Percentiles rank a stretch among this genome's conserved stretches.
These are phyloP conservation scores for Prosopis cineraria DNA, from an alignment of 306 rosid species.

Conservation along the genomic window DNA sequence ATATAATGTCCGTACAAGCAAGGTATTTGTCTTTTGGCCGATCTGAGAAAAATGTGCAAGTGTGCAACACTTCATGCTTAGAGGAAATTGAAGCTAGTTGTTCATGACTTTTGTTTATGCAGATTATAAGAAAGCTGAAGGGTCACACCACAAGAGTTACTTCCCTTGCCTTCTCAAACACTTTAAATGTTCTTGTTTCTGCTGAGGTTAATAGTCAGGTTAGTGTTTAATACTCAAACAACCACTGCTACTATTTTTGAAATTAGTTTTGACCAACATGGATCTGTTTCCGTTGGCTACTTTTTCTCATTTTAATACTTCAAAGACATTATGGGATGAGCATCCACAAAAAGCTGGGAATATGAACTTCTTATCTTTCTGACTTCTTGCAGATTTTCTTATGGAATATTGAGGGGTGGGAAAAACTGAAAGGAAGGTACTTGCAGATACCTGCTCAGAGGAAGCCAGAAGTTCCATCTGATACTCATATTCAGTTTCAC, in stretches of 20 bases:
- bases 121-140: constrained; percentile 34
- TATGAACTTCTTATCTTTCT: neutral
- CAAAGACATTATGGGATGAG: neutral
- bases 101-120: constrained; percentile 3
- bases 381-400: constrained; percentile 34
- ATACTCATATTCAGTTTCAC: constrained; percentile 41
- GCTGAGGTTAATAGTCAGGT: constrained; percentile 44
- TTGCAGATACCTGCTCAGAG: constrained; percentile 24
- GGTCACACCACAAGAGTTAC: constrained; percentile 42
- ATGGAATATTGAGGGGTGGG: constrained; percentile 38
- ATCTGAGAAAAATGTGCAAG: constrained; percentile 13
- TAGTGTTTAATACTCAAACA: neutral
- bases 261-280: neutral
- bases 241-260: neutral
- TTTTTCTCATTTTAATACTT: neutral
- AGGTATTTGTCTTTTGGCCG: constrained; percentile 21
- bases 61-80: neutral
- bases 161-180: constrained; percentile 44
- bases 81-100: constrained; percentile 25
- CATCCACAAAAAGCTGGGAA: neutral
- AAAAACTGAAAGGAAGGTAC: constrained; percentile 3
- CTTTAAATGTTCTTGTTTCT: constrained; percentile 39
- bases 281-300: neutral
- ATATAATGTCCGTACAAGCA: constrained; percentile 1
- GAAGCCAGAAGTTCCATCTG: constrained; percentile 14